A percentile compares a stretch with the other conserved stretches of the same genome.
These are phyloP conservation scores for Aspergillus funiculosus DNA, from an alignment of 495 filamentous ascomycete genomes.

Conservation along the genomic window DNA sequence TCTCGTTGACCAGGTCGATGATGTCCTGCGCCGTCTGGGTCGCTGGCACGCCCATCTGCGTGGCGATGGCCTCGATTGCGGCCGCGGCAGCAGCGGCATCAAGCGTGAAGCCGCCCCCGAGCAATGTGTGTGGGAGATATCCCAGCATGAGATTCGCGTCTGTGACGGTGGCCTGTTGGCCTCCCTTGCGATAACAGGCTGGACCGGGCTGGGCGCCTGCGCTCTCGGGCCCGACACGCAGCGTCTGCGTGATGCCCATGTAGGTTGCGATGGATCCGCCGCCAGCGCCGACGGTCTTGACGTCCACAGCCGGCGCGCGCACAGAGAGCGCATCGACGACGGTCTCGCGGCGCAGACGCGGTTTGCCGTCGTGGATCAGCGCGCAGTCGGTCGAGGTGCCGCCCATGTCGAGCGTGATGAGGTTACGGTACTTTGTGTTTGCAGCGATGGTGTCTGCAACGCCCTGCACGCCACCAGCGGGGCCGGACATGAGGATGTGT, in stretches of 20 bases:
- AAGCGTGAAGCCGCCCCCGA: constrained; percentile 43
- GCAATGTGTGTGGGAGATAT: constrained; percentile 40
- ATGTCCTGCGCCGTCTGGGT: constrained; percentile 44
- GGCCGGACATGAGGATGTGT: constrained; percentile 45
- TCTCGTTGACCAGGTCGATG: constrained; percentile 45
- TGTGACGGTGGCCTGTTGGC: constrained; percentile 41
- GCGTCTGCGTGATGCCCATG: constrained; percentile 41
- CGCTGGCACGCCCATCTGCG: constrained; percentile 38
- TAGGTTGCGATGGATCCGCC: constrained; percentile 45
- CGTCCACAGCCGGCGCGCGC: constrained; percentile 43
- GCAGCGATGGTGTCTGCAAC: constrained; percentile 43
- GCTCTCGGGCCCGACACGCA: constrained; percentile 48
- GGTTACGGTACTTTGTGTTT: constrained; percentile 42
- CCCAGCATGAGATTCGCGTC: constrained; percentile 48
- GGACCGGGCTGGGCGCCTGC: constrained; percentile 43
- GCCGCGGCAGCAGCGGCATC: constrained; percentile 32
- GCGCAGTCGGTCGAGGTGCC: constrained; percentile 48
- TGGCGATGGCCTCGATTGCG: constrained; percentile 38
- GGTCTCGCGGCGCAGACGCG: constrained; percentile 44
- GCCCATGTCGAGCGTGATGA: constrained; percentile 49
- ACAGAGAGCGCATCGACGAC: constrained; percentile 42
- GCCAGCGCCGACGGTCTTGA: constrained; percentile 46
- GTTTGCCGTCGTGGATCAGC: constrained; percentile 40
- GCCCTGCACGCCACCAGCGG: constrained; percentile 44
- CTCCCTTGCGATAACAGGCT: constrained; percentile 45